Percentiles rank a stretch among this genome's conserved stretches.
Evolutionary conservation across 225 moss, liverwort and hornwort genomes (phyloP).

Genomic region (Physcomitrellopsis africana): DNA sequence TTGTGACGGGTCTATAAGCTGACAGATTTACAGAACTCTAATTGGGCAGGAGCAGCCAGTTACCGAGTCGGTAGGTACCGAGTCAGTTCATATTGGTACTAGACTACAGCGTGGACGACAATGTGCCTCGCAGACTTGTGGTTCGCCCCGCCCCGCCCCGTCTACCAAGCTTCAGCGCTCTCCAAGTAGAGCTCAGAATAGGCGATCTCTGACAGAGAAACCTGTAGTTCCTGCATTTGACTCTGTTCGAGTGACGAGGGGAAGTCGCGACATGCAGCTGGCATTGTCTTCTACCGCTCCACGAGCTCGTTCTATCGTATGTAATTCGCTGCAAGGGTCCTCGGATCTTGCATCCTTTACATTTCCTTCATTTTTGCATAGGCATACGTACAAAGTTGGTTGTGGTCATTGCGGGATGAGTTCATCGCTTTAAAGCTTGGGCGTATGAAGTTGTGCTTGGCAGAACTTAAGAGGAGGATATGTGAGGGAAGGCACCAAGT

Average conservation of each 20-base stretch:
- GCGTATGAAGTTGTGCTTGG: conserved; percentile 41
- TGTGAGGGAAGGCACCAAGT: conserved; percentile 53
- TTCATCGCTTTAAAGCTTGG: conserved; percentile 36
- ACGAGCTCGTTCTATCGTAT: conserved; percentile 39
- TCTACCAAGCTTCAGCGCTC: conserved; percentile 28
- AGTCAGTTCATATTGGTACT: conserved; percentile 15
- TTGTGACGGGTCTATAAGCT: conserved; percentile 32
- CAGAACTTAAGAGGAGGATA: conserved; percentile 51
- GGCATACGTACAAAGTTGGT: conserved; percentile 14
- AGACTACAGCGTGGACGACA: conserved; percentile 42
- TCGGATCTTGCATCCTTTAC: neutral
- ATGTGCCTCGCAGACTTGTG: conserved; percentile 40
- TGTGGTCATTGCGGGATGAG: conserved; percentile 10
- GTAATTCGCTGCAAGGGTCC: conserved; percentile 31
- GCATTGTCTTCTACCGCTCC: conserved; percentile 38
- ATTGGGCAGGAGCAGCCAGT: conserved; percentile 57
- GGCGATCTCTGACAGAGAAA: conserved; percentile 42
- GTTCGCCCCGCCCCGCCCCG: too few relatives aligned
- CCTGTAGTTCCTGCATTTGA: conserved; percentile 12
- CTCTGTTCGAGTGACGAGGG: conserved; percentile 32
- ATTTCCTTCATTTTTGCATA: neutral
- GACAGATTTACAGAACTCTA: conserved; percentile 51
- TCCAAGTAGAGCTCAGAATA: conserved; percentile 35
- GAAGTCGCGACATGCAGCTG: conserved; percentile 28
- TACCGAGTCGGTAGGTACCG: neutral